These are phyloP conservation scores for Pyrrhoderma noxium DNA, from an alignment of 1,284 basidiomycete species.

Conservation along the genomic window DNA sequence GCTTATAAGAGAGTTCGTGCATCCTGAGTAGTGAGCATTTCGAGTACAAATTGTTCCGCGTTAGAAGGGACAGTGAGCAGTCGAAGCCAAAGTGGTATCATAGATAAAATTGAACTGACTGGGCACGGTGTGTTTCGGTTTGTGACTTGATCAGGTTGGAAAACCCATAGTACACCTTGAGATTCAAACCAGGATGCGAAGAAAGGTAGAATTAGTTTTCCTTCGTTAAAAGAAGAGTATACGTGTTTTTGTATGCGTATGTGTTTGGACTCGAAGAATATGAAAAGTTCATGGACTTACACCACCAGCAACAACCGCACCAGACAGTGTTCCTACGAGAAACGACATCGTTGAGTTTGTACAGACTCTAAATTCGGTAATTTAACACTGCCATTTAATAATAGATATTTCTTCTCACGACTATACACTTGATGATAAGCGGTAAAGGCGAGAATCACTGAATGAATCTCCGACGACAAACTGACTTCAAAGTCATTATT, in stretches of 20 bases:
- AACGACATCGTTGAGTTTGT: constrained; percentile 17
- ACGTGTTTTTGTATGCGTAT: too few relatives aligned
- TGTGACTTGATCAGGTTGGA: constrained; percentile 16
- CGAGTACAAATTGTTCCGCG: background rate
- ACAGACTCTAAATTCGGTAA: too few relatives aligned
- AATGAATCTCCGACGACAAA: too few relatives aligned
- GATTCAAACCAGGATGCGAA: too few relatives aligned
- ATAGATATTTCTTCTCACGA: constrained; percentile 2
- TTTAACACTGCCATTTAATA: too few relatives aligned
- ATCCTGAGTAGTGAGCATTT: constrained; percentile 4
- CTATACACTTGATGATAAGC: background rate
- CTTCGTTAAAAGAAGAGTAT: too few relatives aligned
- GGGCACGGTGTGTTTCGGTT: constrained; percentile 10
- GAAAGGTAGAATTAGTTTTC: too few relatives aligned
- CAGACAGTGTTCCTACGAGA: constrained; percentile 17
- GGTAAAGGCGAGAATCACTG: too few relatives aligned
- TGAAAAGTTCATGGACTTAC: constrained; percentile 6
- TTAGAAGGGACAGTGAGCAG: background rate
- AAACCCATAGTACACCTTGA: constrained; percentile 18
- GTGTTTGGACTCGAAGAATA: too few relatives aligned
- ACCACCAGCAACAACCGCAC: constrained; percentile 19
- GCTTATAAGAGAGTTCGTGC: constrained; percentile 6
- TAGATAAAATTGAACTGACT: constrained; percentile 1
- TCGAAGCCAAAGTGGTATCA: background rate
- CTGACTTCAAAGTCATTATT: too few relatives aligned